Conservation (phyloP, 139 green algal genomes). For the Raphidocelis subcapitata region DNA sequence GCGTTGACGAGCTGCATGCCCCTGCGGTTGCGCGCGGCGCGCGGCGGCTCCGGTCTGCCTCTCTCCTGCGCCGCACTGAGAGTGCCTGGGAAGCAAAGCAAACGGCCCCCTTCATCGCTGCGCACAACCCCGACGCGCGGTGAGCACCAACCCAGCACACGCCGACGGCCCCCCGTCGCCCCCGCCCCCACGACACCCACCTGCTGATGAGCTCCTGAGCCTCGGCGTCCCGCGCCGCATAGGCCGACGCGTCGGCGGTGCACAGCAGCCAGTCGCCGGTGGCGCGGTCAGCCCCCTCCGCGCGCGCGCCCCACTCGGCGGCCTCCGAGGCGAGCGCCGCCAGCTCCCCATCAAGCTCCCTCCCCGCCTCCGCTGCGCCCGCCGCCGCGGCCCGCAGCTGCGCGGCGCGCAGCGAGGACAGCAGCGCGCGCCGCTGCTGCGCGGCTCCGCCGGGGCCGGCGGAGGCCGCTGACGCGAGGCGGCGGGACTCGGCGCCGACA, state of each 20-base stretch:
- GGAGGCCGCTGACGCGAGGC: not conserved
- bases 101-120: too few relatives aligned
- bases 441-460: too few relatives aligned
- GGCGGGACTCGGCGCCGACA: not conserved
- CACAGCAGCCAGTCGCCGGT: constrained; percentile 13
- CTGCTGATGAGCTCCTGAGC: constrained; percentile 8
- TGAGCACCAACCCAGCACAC: too few relatives aligned
- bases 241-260: constrained; percentile 1
- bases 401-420: not conserved
- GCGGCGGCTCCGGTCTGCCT: too few relatives aligned
- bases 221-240: constrained; percentile 10
- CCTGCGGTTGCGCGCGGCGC: constrained; percentile 4
- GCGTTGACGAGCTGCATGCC: constrained; percentile 13
- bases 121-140: too few relatives aligned
- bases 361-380: not conserved
- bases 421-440: too few relatives aligned
- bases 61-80: too few relatives aligned
- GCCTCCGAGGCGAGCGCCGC: not conserved
- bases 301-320: not conserved
- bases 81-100: too few relatives aligned
- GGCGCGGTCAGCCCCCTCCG: not conserved
- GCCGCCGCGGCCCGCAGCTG: not conserved
- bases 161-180: too few relatives aligned
- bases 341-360: not conserved
- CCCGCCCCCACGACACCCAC: too few relatives aligned